Conservation (phyloP, 2,329 filamentous ascomycete genomes). For the Cordyceps tenuipes region DNA sequence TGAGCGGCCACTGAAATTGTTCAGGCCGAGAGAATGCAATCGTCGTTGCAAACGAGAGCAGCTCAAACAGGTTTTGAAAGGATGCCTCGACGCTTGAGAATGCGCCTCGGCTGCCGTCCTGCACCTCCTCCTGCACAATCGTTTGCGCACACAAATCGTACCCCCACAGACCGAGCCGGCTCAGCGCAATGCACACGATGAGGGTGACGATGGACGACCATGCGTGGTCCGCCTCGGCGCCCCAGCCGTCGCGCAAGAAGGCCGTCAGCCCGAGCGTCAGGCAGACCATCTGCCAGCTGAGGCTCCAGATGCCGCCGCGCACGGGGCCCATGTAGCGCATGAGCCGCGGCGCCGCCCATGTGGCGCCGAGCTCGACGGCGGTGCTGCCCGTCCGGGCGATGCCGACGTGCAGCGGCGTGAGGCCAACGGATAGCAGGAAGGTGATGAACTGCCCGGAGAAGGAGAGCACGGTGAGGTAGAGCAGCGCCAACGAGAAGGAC, state of each 20-base stretch:
- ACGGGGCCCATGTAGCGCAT: conserved; percentile 49
- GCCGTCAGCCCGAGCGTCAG: conserved; percentile 36
- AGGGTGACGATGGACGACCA: conserved; percentile 38
- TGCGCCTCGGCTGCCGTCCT: conserved; percentile 47
- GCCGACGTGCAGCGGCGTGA: conserved; percentile 43
- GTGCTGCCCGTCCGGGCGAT: conserved; percentile 44
- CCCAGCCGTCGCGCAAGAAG: conserved; percentile 32
- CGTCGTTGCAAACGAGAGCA: conserved; percentile 57
- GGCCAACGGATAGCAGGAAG: conserved; percentile 48
- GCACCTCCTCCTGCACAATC: conserved; percentile 54
- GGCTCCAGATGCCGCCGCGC: conserved; percentile 62
- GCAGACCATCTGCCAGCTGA: conserved; percentile 58
- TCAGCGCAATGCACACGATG: conserved; percentile 42
- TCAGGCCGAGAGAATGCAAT: conserved; percentile 54
- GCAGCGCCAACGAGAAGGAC: conserved; percentile 49
- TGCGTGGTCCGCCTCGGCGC: conserved; percentile 16
- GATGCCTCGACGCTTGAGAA: conserved; percentile 63
- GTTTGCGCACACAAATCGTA: conserved; percentile 54
- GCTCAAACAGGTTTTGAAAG: conserved; percentile 62
- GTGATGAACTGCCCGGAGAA: conserved; percentile 58
- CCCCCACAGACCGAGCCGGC: conserved; percentile 52
- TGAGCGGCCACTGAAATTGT: conserved; percentile 56
- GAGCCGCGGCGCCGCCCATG: conserved; percentile 49
- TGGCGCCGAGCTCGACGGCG: conserved; percentile 50
- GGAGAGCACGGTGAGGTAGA: conserved; percentile 54